Conservation (phyloP, 2,329 filamentous ascomycete genomes). For the Lasiodiplodia theobromae region DNA sequence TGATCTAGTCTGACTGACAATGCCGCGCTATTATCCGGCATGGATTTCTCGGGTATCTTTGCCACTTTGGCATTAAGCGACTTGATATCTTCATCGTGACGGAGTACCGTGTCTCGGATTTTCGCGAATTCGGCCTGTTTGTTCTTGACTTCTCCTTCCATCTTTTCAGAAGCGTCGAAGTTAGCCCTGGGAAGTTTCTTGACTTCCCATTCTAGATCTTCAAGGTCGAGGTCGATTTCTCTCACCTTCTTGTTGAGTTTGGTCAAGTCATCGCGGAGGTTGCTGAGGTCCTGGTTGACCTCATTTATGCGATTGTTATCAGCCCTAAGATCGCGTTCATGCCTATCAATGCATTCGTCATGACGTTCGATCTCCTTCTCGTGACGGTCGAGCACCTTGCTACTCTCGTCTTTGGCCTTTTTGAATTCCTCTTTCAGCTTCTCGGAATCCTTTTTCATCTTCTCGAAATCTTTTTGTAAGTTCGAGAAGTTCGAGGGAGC, state of each 20-base stretch:
- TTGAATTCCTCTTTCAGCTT: background rate
- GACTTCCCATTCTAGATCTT: background rate
- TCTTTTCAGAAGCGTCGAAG: background rate
- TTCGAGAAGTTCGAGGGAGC: background rate
- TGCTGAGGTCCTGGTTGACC: background rate
- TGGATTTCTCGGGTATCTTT: background rate
- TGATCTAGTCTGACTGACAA: background rate
- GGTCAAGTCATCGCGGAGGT: background rate
- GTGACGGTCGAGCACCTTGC: background rate
- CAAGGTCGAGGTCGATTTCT: background rate
- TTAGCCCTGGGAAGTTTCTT: background rate
- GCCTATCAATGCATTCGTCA: background rate
- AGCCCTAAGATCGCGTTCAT: background rate
- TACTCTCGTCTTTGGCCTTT: background rate
- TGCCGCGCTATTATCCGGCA: background rate
- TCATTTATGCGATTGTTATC: constrained; percentile 17
- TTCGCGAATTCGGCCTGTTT: background rate
- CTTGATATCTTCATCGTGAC: background rate
- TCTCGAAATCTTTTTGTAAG: background rate
- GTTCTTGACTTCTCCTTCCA: background rate
- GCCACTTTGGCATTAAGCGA: background rate
- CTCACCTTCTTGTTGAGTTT: constrained; percentile 1
- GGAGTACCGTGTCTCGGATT: background rate
- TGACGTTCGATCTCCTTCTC: background rate
- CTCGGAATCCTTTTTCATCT: background rate